Percentiles rank a stretch among this genome's conserved stretches.
These are phyloP conservation scores for Thyridium curvatum DNA, from an alignment of 2,329 filamentous ascomycete species.

Conservation along the genomic window DNA sequence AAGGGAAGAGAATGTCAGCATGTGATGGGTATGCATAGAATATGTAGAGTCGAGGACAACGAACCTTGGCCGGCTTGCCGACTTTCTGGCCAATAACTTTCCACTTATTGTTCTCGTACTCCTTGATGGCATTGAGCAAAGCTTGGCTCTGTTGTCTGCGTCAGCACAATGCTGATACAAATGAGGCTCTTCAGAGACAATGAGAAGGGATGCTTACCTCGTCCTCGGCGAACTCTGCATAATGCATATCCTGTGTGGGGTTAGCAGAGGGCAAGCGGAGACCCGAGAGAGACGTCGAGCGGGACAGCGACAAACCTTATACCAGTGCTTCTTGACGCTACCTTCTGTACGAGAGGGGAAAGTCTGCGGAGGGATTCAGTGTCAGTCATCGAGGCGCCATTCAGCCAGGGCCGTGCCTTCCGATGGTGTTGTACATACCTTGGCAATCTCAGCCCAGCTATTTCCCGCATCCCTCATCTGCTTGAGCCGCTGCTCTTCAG, in stretches of 20 bases:
- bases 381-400: slow-evolving; percentile 40
- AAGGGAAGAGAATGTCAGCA: slow-evolving; percentile 1
- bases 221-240: slow-evolving; percentile 95
- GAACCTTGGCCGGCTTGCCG: slow-evolving; percentile 91
- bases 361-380: slow-evolving; percentile 45
- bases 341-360: slow-evolving; percentile 93
- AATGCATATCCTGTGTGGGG: slow-evolving; percentile 82
- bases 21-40: neutral
- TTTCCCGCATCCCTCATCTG: slow-evolving; percentile 88
- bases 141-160: slow-evolving; percentile 56
- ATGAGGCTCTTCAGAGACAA: neutral
- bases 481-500: slow-evolving; percentile 88
- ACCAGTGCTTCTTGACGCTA: slow-evolving; percentile 99
- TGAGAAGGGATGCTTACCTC: slow-evolving; percentile 55
- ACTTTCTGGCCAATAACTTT: slow-evolving; percentile 95
- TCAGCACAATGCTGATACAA: slow-evolving; percentile 9
- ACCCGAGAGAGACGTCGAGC: neutral
- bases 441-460: slow-evolving; percentile 97
- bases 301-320: slow-evolving; percentile 61
- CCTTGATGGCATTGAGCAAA: slow-evolving; percentile 89
- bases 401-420: neutral
- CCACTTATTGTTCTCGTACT: slow-evolving; percentile 99
- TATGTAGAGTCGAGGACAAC: slow-evolving; percentile 12
- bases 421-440: slow-evolving; percentile 50
- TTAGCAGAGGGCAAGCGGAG: slow-evolving; percentile 9